Evolutionary conservation across 306 rosid genomes (phyloP).

Genomic region (Fragaria vesca): DNA sequence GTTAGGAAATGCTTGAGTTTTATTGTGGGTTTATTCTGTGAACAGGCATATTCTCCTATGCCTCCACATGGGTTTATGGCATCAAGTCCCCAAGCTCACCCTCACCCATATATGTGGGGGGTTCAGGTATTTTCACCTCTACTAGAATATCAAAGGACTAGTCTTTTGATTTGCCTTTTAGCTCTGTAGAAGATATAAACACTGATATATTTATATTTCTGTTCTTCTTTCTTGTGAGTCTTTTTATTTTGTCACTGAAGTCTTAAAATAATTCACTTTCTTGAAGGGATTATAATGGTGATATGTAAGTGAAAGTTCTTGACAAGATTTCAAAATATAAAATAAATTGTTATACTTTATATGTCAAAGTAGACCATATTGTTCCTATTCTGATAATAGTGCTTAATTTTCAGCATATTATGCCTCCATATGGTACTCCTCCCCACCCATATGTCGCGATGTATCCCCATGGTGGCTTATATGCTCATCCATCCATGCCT

Average conservation of each 20-base stretch:
- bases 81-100: slow-evolving; percentile 91
- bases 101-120: slow-evolving; percentile 99
- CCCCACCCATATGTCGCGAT: slow-evolving; percentile 98
- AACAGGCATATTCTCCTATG: slow-evolving; percentile 88
- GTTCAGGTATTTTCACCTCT: slow-evolving; percentile 61
- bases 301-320: neutral
- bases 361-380: neutral
- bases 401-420: slow-evolving; percentile 72
- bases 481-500: slow-evolving; percentile 98
- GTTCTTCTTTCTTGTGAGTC: neutral
- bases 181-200: neutral
- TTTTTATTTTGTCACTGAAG: neutral
- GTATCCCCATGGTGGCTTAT: slow-evolving; percentile 99
- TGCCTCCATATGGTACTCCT: slow-evolving; percentile 98
- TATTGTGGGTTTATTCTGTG: slow-evolving; percentile 16
- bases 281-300: neutral
- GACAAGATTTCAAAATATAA: neutral
- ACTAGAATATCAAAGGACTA: neutral
- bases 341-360: neutral
- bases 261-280: neutral
- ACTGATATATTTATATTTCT: neutral
- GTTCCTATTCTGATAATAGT: slow-evolving; percentile 4
- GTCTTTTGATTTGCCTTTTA: neutral
- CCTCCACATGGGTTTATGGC: slow-evolving; percentile 96
- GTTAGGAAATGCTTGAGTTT: slow-evolving; percentile 32